Base-by-base conservation (phyloP, 768 basidiomycete genomes). In the Russula foetens region DNA sequence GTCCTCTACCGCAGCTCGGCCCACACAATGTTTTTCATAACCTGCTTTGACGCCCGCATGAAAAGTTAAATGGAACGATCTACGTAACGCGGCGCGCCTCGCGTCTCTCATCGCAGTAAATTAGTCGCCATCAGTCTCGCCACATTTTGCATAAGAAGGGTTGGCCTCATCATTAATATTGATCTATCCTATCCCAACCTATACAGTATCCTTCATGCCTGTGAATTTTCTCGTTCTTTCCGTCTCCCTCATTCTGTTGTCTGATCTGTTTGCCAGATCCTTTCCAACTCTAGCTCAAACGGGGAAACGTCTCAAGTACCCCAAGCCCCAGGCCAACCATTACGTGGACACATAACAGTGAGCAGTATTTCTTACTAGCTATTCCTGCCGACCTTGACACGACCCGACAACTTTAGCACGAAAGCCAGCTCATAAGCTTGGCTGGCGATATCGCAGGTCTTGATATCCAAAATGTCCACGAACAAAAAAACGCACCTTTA, bases 401-500 rank as follows among this genome's bases (percentile, higher is more conserved):
- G 31, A 24, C 17, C 7, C 6, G 44, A 33, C n/a, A 41, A 49
- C n/a, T 24, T 26, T 15, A 62, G 60, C 28, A 35, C 1, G 60
- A 62, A 53, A 53, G 56, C 38, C 50, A 62, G 21, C 51, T 62
- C 23, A 43, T 46, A 11, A 53, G 60, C 39, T 33, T 48, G n/a
- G 50, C 38, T 28, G 5, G 17, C 14, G 35, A 56, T n/a, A 7
- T 57, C 8, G 19, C 31, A n/a, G 21, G 57, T 0, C 49, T 57
- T 4, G 49, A 63, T 8, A 35, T 59, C 19, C 56, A 54, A 2
- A 50, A 60, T 19, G 56, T 54, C 11, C 68, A 73, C 24, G 71
- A 71, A 19, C 38, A 68, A 8, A 58, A 58, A 24, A 73, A 69
- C 4, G 72, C 71, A 0, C 71, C 72, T 0, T 17, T 73, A 11